Base-by-base conservation (phyloP, 108 stramenopile species). In the Fragilaria crotonensis region DNA sequence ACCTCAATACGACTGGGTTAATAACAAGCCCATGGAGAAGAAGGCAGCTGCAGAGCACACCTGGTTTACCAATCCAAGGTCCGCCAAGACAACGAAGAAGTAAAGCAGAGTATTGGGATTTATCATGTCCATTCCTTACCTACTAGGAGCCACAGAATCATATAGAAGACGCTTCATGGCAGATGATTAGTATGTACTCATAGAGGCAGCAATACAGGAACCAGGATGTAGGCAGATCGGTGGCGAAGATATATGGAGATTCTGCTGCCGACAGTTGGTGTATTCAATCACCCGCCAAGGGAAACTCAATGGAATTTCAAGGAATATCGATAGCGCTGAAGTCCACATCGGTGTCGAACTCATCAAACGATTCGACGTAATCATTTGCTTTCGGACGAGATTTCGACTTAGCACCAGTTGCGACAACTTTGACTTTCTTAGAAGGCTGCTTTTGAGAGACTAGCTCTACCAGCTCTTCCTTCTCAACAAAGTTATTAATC, bases 401-500 rank as follows among this genome's bases (percentile, higher is more conserved):
- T 49, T 30, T 52, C 9, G 2, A 23, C 25, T 9, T 52, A 30
- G 19, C 51, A 3, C n/a, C 33, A 5, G 17, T 48, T 29, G 45
- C 33, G 4, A n/a, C 32, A 2, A 47, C n/a, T 30, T 66, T 66
- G 19, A 26, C 30, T 4, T 45, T 31, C 57, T 68, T 68, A 14
- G 52, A 4, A 31, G 60, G 30, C 30, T 30, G 32, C 21, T 52
- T 41, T 19, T 72, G 72, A 31, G 62, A 58, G 23, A 78, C 25
- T 27, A 67, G 71, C 11, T 68, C 64, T 31, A 80, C 49, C 4
- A 93, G 71, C 1, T 72, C 60, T 29, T 89, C 66, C 27, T 53
- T 61, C 27, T 84, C 69, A n/a, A 94, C 64, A 54, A 70, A 89
- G n/a, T 63, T 47, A 45, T 72, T 73, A 45, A 94, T 71, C 28